These are phyloP conservation scores for Cladosporium sphaerospermum DNA, from an alignment of 2,329 filamentous ascomycete species.

Conservation along the genomic window DNA sequence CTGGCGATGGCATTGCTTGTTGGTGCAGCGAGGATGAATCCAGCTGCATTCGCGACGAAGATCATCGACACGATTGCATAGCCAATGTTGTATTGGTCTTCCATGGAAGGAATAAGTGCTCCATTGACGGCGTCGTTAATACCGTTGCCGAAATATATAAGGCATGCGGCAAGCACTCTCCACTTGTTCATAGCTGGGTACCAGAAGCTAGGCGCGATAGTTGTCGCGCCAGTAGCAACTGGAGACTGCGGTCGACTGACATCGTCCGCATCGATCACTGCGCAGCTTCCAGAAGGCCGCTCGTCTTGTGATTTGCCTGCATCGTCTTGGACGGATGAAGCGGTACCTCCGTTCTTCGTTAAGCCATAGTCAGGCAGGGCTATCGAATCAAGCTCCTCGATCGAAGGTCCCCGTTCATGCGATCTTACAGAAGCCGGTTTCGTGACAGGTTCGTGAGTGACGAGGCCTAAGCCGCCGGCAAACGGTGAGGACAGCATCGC, in stretches of 20 bases:
- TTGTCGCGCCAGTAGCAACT: conserved; percentile 34
- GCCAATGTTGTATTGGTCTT: conserved; percentile 66
- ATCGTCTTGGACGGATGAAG: background rate
- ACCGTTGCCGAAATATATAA: conserved; percentile 63
- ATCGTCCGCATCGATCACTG: conserved; percentile 43
- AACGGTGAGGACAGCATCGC: background rate
- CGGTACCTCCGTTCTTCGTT: conserved; percentile 3
- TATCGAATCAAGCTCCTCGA: conserved; percentile 23
- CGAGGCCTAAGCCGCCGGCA: background rate
- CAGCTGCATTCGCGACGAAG: conserved; percentile 70
- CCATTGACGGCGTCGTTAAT: conserved; percentile 66
- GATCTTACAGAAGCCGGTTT: background rate
- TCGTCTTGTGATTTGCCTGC: conserved; percentile 8
- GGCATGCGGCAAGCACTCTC: conserved; percentile 57
- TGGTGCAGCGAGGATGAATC: conserved; percentile 68
- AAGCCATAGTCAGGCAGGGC: conserved; percentile 20
- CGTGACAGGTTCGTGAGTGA: conserved; percentile 2
- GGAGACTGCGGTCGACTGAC: conserved; percentile 50
- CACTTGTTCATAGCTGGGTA: conserved; percentile 61
- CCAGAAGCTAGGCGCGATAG: conserved; percentile 52
- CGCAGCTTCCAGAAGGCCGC: conserved; percentile 15
- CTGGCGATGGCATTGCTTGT: conserved; percentile 59
- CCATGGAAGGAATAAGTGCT: conserved; percentile 75
- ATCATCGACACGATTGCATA: conserved; percentile 76
- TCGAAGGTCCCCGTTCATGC: conserved; percentile 15